phyloP scores from a whole-genome alignment of 2,329 filamentous ascomycete species.

The Lachnum nothofagi region DNA sequence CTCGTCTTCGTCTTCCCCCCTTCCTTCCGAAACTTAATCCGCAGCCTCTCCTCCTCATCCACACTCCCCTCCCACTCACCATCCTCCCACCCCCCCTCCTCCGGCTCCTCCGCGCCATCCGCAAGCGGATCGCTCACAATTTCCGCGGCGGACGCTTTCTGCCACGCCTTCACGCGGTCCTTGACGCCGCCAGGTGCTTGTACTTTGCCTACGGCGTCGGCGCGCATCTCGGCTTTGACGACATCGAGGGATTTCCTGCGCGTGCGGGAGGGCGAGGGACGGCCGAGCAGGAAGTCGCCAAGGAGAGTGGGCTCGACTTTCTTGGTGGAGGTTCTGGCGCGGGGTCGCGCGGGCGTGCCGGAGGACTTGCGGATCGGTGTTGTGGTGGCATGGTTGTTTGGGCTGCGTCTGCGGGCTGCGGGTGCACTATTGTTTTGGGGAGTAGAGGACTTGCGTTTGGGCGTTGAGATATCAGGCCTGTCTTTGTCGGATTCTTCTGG shows the following conservation, averaged over 20 bases:
- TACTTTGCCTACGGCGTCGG: slow-evolving; percentile 52
- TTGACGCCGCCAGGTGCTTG: slow-evolving; percentile 64
- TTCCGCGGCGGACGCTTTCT: slow-evolving; percentile 67
- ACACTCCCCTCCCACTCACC: slow-evolving; percentile 56
- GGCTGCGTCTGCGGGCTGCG: slow-evolving; percentile 19
- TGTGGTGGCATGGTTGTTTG: slow-evolving; percentile 20
- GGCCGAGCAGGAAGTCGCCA: slow-evolving; percentile 53
- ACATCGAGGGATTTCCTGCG: slow-evolving; percentile 55
- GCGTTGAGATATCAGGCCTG: no score
- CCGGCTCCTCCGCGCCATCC: slow-evolving; percentile 51
- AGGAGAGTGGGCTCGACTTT: slow-evolving; percentile 45
- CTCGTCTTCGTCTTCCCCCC: slow-evolving; percentile 23
- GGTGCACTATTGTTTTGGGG: slow-evolving; percentile 13
- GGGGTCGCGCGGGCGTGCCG: slow-evolving; percentile 24
- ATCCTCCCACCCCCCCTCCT: slow-evolving; percentile 50
- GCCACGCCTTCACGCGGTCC: slow-evolving; percentile 79
- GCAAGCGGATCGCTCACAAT: slow-evolving; percentile 50
- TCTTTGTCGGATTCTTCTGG: slow-evolving; percentile 9
- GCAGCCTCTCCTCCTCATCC: slow-evolving; percentile 55
- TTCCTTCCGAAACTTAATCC: slow-evolving; percentile 35
- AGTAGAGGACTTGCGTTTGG: background rate
- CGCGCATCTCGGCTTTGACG: slow-evolving; percentile 49
- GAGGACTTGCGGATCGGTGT: slow-evolving; percentile 18
- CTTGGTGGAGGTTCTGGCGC: slow-evolving; percentile 19
- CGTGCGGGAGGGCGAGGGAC: slow-evolving; percentile 51